phyloP scores from a whole-genome alignment of 129 eudicot species.

The Lactuca saligna region DNA sequence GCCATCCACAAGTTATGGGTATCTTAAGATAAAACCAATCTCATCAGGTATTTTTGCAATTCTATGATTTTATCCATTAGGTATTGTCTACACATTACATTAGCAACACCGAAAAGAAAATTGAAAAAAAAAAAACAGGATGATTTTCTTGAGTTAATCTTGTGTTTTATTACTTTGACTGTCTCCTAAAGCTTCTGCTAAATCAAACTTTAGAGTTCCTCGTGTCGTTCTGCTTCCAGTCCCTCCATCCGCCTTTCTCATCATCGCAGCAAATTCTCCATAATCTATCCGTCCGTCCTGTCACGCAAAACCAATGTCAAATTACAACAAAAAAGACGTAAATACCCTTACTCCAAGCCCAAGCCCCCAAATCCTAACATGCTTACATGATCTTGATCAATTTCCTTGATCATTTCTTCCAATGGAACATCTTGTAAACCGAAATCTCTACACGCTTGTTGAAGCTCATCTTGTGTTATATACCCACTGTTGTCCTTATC shows the following conservation, averaged over 20 bases:
- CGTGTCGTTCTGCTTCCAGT: conserved; percentile 49
- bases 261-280: conserved; percentile 61
- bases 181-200: conserved; percentile 50
- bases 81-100: background rate
- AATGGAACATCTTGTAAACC: conserved; percentile 43
- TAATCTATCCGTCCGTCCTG: conserved; percentile 70
- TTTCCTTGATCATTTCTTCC: conserved; percentile 53
- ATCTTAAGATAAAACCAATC: background rate
- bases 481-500: background rate
- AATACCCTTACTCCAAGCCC: background rate
- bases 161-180: conserved; percentile 17
- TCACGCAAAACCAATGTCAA: background rate
- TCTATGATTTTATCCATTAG: no score
- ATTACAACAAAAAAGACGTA: conserved; percentile 3
- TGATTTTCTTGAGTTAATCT: background rate
- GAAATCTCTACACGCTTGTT: background rate
- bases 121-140: no score
- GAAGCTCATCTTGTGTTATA: background rate
- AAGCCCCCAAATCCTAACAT: background rate
- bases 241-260: conserved; percentile 56
- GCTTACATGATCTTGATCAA: conserved; percentile 56
- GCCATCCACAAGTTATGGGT: conserved; percentile 65
- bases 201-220: conserved; percentile 39
- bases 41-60: background rate
- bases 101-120: no score